Percentiles rank a stretch among this genome's conserved stretches.
Conservation (phyloP, 2,329 filamentous ascomycete genomes). For the Venturia effusa region DNA sequence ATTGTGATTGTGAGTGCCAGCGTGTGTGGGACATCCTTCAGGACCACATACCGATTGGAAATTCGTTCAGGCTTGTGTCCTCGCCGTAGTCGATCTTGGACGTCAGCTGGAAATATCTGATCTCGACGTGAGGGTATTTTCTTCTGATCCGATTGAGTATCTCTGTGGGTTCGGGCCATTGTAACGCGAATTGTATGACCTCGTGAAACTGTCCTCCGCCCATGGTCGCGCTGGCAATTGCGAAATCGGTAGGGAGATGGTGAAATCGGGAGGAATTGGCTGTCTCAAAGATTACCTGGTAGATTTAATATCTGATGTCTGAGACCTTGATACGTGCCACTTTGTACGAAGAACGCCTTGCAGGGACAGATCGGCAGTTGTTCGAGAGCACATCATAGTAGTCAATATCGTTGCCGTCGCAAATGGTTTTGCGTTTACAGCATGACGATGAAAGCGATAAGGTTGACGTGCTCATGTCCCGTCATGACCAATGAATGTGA, state of each 20-base stretch:
- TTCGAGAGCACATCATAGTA: background rate
- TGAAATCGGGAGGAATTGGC: too few relatives aligned
- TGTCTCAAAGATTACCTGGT: too few relatives aligned
- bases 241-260: background rate
- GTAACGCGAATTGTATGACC: conserved; percentile 33
- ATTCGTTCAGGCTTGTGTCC: background rate
- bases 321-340: background rate
- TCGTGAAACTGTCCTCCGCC: conserved; percentile 32
- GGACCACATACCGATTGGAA: background rate
- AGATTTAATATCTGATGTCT: background rate
- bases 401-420: too few relatives aligned
- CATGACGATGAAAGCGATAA: background rate
- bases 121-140: conserved; percentile 35
- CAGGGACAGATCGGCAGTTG: background rate
- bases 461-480: background rate
- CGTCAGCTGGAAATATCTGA: conserved; percentile 28
- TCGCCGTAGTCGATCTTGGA: background rate
- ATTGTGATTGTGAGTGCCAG: background rate
- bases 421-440: background rate
- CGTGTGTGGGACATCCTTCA: background rate
- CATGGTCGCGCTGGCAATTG: conserved; percentile 25
- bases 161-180: conserved; percentile 24
- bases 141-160: conserved; percentile 27
- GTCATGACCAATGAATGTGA: too few relatives aligned
- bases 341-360: background rate